Evolutionary conservation across 2,329 filamentous ascomycete species (phyloP), one percentile per base, ranked within the genome.

Genomic region (Stagonosporopsis vannaccii): DNA sequence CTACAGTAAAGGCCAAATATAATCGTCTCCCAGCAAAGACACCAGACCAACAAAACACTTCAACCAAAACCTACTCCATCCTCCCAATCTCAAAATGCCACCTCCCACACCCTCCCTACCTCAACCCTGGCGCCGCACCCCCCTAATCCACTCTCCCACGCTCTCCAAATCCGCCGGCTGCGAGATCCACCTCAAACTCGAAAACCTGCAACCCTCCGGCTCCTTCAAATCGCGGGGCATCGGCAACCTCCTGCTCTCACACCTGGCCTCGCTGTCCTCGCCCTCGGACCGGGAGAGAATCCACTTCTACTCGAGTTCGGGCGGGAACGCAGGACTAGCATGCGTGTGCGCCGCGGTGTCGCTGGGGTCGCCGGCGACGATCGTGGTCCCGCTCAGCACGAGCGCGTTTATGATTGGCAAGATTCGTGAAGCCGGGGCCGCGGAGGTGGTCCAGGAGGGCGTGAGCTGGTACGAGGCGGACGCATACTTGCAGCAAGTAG

Each of bases 281-380:
- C 9, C 58, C 69, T 33, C 17, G 0, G 43, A 47, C 8, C 35
- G 37, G 56, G 23, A 51, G 12, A 33, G 17, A 9, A 77, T 82
- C 1, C 89, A 90, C 78, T 93, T 93, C 82, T 94, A 90, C 79
- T 88, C 84, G 69, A 88, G 87, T 9, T 90, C 85, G 0, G 90
- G 90, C 56, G 91, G 91, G 46, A 95, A 95, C 70, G 91, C 91
- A 1, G 91, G 91, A 1, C 84, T 96, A 1, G 91, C 90, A 0
- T 90, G 89, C 67, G 89, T 90, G 12, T 86, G 85, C 28, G 88
- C 91, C 1, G 89, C 90, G 7, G 77, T 79, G 12, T 79, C 82
- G 2, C 81, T 94, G 6, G 76, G 80, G 1, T 82, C 82, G 37
- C 85, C 85, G 0, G 86, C 85, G 65, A 92, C 90, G 6, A 87